phyloP scores from a whole-genome alignment of 345 rosid genomes.

The Orychophragmus violaceus region DNA sequence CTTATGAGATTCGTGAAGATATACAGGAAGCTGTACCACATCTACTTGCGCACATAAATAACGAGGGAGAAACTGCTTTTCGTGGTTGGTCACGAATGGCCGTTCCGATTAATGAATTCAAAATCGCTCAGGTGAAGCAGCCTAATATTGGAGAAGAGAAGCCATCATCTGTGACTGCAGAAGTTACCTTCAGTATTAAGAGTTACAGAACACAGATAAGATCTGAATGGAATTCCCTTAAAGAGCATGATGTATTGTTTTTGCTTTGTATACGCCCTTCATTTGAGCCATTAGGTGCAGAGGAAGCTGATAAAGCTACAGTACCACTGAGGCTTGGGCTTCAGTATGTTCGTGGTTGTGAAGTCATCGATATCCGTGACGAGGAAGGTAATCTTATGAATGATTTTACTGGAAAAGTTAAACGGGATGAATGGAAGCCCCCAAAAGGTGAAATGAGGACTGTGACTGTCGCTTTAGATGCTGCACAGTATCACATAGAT shows the following conservation, averaged over 20 bases:
- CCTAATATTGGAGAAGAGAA: constrained; percentile 98
- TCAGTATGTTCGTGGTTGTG: constrained; percentile 94
- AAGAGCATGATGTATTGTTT: constrained; percentile 98
- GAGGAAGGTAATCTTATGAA: constrained; percentile 95
- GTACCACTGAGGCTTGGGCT: constrained; percentile 94
- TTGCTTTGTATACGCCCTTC: constrained; percentile 83
- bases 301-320: constrained; percentile 84
- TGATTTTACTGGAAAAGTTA: constrained; percentile 90
- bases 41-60: constrained; percentile 81
- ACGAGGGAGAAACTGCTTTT: constrained; percentile 84
- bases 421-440: constrained; percentile 97
- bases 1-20: constrained; percentile 98
- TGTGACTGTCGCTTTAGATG: constrained; percentile 84
- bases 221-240: constrained; percentile 94
- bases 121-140: constrained; percentile 75
- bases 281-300: constrained; percentile 92
- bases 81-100: constrained; percentile 99
- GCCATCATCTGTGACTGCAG: constrained; percentile 84
- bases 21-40: constrained; percentile 98
- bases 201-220: constrained; percentile 83
- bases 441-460: constrained; percentile 97
- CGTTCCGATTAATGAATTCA: constrained; percentile 76
- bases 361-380: constrained; percentile 81
- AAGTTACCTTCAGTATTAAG: constrained; percentile 77
- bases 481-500: constrained; percentile 98